Base-by-base conservation (phyloP, 495 filamentous ascomycete species). In the Staphylotrichum tortipilum region DNA sequence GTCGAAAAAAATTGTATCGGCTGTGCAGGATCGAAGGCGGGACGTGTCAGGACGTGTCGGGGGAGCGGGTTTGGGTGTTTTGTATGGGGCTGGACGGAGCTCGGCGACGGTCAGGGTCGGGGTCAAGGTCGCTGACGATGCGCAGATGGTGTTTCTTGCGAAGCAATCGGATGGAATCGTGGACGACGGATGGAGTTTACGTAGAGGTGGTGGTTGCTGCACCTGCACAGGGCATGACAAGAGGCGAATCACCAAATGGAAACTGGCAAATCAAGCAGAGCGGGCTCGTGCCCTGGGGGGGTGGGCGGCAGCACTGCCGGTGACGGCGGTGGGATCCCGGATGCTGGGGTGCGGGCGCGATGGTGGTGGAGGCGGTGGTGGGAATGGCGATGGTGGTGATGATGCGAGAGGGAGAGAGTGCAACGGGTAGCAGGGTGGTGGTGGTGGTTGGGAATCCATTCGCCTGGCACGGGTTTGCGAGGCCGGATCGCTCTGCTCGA, bases 401-500 rank as follows among this genome's bases (percentile, higher is more conserved):
- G 53, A 55, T 56, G 53, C 18, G 35, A 49, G n/a, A n/a, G 37
- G 52, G 31, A 42, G 41, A 37, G 21, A 28, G 42, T 26, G 47
- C 7, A 41, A 55, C 12, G 49, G 44, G 15, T 5, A 10, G 26
- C 6, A 28, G 26, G 50, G 31, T 36, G 49, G 40, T 45, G 37
- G 35, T 52, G 49, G 24, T 58, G 46, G 50, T 50, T 56, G 50
- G 50, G 45, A 53, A 59, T 58, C 57, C 52, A 54, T 62, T 36
- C 34, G 45, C 51, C 44, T 22, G 46, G 48, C 50, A 39, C 52
- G 45, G 49, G 48, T 52, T 51, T 51, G 26, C 43, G 55, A 54
- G 59, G 55, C 57, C 50, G 55, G 58, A 54, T 41, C 45, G 55
- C 48, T 57, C 58, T 57, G 39, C 54, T 60, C 49, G 53, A 57